These are phyloP conservation scores for Drechslera avenae DNA, from an alignment of 2,329 filamentous ascomycete genomes.

Conservation along the genomic window DNA sequence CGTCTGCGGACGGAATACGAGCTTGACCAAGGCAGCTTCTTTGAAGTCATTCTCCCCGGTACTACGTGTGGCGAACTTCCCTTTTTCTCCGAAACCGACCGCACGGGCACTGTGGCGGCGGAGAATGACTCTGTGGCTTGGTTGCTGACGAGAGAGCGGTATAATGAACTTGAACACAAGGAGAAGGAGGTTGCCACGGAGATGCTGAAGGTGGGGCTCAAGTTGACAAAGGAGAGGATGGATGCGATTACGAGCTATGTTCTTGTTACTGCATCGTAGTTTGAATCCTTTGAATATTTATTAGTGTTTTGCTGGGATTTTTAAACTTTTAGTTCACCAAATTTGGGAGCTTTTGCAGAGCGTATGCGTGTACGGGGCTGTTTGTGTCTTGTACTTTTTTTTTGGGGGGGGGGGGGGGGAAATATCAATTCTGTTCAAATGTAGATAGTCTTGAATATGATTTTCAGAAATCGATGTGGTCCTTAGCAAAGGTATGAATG, in stretches of 20 bases:
- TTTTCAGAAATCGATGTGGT: no score
- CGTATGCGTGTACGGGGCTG: no score
- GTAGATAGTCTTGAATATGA: no score
- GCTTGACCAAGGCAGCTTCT: slow-evolving; percentile 84
- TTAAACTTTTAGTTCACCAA: no score
- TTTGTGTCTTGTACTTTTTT: no score
- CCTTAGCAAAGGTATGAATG: no score
- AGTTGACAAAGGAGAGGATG: slow-evolving; percentile 94
- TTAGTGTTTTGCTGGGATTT: background rate
- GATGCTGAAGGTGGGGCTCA: slow-evolving; percentile 83
- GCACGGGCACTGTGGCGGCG: slow-evolving; percentile 84
- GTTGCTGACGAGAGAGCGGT: slow-evolving; percentile 74
- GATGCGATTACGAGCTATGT: slow-evolving; percentile 62
- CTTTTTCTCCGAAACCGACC: slow-evolving; percentile 88
- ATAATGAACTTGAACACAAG: slow-evolving; percentile 72
- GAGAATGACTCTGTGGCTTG: slow-evolving; percentile 84
- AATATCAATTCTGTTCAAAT: no score
- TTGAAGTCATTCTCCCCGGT: slow-evolving; percentile 90
- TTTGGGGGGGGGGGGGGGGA: no score
- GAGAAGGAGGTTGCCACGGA: slow-evolving; percentile 82
- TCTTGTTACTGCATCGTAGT: slow-evolving; percentile 43
- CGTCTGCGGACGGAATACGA: slow-evolving; percentile 90
- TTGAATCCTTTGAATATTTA: no score
- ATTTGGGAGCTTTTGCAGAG: no score
- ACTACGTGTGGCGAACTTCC: slow-evolving; percentile 95